Percentiles rank a stretch among this genome's conserved stretches.
These are phyloP conservation scores for Coelastrella sp. DNA, from an alignment of 139 green algal species.

Conservation along the genomic window DNA sequence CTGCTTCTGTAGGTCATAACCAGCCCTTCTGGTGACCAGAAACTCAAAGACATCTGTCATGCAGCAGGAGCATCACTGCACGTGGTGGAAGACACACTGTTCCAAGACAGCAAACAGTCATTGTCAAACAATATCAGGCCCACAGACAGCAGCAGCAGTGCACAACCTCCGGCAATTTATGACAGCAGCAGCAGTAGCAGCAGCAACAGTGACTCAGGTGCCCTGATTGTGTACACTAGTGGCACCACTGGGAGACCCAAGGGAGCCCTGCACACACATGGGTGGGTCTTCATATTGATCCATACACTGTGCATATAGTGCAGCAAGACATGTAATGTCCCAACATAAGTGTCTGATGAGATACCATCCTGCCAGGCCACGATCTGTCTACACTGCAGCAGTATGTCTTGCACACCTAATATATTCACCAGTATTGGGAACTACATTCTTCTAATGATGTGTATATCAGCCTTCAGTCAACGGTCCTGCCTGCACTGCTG, in stretches of 20 bases:
- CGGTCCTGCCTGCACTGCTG: too few relatives aligned
- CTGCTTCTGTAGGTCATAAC: slow-evolving; percentile 27
- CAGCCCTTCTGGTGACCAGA: slow-evolving; percentile 13
- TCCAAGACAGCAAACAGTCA: neutral
- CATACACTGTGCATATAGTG: too few relatives aligned
- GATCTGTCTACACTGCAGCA: too few relatives aligned
- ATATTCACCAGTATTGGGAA: too few relatives aligned
- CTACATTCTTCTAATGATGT: too few relatives aligned
- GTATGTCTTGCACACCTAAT: too few relatives aligned
- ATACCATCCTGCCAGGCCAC: too few relatives aligned
- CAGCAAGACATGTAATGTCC: too few relatives aligned
- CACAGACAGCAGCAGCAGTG: neutral
- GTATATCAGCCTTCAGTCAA: too few relatives aligned
- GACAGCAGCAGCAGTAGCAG: slow-evolving; percentile 30
- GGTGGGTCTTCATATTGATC: slow-evolving; percentile 46
- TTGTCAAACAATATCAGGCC: neutral
- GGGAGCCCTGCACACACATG: slow-evolving; percentile 86
- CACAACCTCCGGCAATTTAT: neutral
- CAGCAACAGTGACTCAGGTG: slow-evolving; percentile 50
- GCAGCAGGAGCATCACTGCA: slow-evolving; percentile 11
- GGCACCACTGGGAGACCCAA: slow-evolving; percentile 97
- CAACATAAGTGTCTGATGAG: too few relatives aligned
- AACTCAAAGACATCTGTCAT: slow-evolving; percentile 31
- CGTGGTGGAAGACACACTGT: slow-evolving; percentile 3
- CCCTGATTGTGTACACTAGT: slow-evolving; percentile 98